These are phyloP conservation scores for Chlamydomonas sp. DNA, from an alignment of 139 green algal genomes.

Conservation along the genomic window DNA sequence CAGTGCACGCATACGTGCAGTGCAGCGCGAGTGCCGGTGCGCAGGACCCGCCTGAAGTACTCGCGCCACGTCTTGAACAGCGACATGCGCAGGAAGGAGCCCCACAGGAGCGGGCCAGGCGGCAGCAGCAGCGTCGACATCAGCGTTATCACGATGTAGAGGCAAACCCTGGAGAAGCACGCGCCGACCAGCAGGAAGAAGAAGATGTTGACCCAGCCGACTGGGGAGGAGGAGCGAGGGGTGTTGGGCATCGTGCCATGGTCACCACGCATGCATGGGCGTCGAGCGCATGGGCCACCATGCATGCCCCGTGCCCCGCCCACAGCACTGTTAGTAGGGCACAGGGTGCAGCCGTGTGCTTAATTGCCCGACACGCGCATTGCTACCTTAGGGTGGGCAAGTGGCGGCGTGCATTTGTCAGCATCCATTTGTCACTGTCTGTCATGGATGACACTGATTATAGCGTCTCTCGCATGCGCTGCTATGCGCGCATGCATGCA, in stretches of 20 bases:
- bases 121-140: constrained; percentile 21
- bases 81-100: constrained; percentile 25
- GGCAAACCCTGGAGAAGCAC: constrained; percentile 8
- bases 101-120: constrained; percentile 23
- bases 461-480: not conserved
- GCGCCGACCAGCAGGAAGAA: constrained; percentile 2
- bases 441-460: constrained; percentile 3
- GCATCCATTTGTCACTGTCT: no score
- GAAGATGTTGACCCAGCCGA: constrained; percentile 22
- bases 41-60: no score
- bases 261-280: no score
- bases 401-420: not conserved
- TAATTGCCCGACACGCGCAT: not conserved
- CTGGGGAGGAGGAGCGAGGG: no score
- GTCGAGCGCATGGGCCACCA: no score
- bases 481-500: not conserved
- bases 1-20: constrained; percentile 15
- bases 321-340: no score
- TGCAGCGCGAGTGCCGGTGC: no score
- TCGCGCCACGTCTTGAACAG: constrained; percentile 36
- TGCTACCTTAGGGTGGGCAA: not conserved
- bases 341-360: no score
- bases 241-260: no score
- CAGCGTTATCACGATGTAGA: constrained; percentile 17
- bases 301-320: constrained; percentile 2